A percentile compares a stretch with the other conserved stretches of the same genome.
These are phyloP conservation scores for Aaosphaeria arxii DNA, from an alignment of 2,329 filamentous ascomycete species.

Conservation along the genomic window DNA sequence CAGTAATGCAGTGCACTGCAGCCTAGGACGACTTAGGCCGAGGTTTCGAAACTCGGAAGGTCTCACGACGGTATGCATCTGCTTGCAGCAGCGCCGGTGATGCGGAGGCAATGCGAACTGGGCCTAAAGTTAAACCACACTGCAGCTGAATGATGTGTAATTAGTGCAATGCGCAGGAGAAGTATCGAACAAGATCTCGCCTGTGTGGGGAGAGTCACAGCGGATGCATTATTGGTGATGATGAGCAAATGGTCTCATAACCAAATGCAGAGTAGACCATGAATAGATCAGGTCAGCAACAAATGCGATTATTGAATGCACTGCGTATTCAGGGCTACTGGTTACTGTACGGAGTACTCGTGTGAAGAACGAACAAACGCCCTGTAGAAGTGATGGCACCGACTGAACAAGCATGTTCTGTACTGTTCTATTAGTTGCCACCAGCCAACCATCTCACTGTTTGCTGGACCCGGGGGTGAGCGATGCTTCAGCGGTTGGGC, in stretches of 20 bases:
- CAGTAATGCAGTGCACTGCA: conserved; percentile 7
- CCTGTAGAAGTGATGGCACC: no score
- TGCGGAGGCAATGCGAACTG: no score
- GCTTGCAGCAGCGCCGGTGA: background rate
- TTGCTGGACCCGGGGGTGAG: no score
- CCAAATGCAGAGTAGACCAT: no score
- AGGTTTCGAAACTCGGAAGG: conserved; percentile 14
- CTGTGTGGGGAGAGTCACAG: background rate
- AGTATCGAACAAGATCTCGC: background rate
- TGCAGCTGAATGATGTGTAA: no score
- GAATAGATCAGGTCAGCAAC: no score
- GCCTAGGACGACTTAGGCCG: conserved; percentile 11
- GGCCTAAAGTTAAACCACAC: no score
- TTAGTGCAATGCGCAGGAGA: no score
- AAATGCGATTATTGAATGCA: no score
- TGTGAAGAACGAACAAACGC: no score
- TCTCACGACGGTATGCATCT: conserved; percentile 11
- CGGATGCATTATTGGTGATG: conserved; percentile 10
- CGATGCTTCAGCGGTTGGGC: background rate
- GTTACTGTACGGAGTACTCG: no score
- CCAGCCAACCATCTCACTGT: conserved; percentile 16
- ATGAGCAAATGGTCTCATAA: background rate
- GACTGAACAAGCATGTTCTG: conserved; percentile 10
- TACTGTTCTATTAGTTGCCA: conserved; percentile 29
- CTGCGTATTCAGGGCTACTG: no score